Percentiles rank a stretch among this genome's conserved stretches.
Conservation (phyloP, 225 moss, liverwort and hornwort species). For the Marchantia polymorpha region DNA sequence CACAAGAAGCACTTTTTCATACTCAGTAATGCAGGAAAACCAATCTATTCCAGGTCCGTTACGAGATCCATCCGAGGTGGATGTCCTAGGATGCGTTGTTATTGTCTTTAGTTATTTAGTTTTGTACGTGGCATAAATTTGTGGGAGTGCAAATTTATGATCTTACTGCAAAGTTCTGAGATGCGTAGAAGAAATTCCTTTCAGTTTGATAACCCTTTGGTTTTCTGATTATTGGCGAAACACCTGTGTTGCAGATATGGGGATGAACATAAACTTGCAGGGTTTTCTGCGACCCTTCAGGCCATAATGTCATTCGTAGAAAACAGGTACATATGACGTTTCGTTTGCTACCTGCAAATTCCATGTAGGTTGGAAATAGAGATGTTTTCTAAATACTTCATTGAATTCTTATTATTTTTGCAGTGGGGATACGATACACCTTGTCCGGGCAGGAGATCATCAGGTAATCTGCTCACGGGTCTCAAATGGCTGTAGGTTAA, state of each 20-base stretch:
- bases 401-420: conserved; percentile 34
- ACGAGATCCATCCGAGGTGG: not conserved
- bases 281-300: conserved; percentile 96
- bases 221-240: not conserved
- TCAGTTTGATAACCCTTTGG: not conserved
- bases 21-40: conserved; percentile 98
- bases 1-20: conserved; percentile 98
- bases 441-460: conserved; percentile 92
- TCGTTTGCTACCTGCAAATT: not conserved
- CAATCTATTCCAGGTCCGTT: conserved; percentile 87
- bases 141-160: not conserved
- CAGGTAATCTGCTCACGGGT: conserved; percentile 49
- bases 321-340: conserved; percentile 54
- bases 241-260: conserved; percentile 66
- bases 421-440: conserved; percentile 89
- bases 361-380: too few relatives aligned
- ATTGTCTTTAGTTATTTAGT: not conserved
- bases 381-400: not conserved
- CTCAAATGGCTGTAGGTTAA: not conserved
- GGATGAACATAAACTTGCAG: conserved; percentile 95
- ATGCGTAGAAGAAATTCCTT: not conserved
- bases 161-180: not conserved
- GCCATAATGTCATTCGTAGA: conserved; percentile 99
- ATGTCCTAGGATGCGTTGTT: too few relatives aligned
- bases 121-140: not conserved